Base-by-base conservation (phyloP, 805 yeast species). In the Candida cerambycidarum region DNA sequence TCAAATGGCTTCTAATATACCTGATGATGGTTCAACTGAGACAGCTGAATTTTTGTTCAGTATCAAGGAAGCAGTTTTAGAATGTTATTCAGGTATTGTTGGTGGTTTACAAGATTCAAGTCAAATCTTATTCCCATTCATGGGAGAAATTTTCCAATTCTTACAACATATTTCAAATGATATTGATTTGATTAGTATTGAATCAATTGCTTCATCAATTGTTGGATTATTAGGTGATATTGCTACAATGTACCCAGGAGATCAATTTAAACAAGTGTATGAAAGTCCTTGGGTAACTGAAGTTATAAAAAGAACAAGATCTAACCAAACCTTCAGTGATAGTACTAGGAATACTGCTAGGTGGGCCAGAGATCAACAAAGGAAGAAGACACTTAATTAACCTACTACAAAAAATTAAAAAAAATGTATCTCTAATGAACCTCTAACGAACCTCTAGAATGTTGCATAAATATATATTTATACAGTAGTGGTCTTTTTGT, bases 341-440 rank as follows among this genome's bases (percentile, higher is more conserved):
- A 67, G 75, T 42, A 89, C 97, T 10, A 81, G 79, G 60, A 93
- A 85, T 57, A 87, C 96, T n/a, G 97, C 97, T 7, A 80, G 90
- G 67, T 93, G 98, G 98, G 97, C 99, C 12, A 79, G 93, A 53
- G 96, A 86, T 56, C 96, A 83, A 66, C 87, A 79, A 60, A 79
- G 78, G 63, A 41, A 67, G 69, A 46, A 27, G 35, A 34, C 17
- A 14, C 6, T 21, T 12, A 17, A 3, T 15, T 10, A 28, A 28
- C 10, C 12, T 11, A 11, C n/a, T n/a, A n/a, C n/a, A n/a, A n/a
- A n/a, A n/a, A n/a, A n/a, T n/a, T n/a, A n/a, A n/a, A n/a, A 31
- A 31, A 39, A 32, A 18, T 5, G 25, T 14, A 32, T 21, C 50
- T 46, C 50, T 46, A 39, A 46, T 43, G 50, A 46, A 44, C 38